Evolutionary conservation across 306 rosid species (phyloP).

Genomic region (Pterocarpus santalinus): DNA sequence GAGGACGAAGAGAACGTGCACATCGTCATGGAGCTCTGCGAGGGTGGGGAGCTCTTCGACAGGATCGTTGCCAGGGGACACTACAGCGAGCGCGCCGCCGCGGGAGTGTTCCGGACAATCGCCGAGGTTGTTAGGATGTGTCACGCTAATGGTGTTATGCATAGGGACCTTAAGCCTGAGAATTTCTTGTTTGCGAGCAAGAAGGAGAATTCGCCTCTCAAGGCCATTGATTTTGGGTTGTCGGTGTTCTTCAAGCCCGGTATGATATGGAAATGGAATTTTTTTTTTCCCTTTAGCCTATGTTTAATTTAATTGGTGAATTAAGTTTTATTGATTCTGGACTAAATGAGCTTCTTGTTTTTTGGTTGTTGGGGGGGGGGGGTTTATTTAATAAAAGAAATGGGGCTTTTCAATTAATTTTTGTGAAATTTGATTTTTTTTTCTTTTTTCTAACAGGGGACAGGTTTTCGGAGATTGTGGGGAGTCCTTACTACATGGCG

Average conservation of each 20-base stretch:
- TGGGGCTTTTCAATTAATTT: background rate
- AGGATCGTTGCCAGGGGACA: conserved; percentile 76
- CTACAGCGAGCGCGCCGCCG: conserved; percentile 80
- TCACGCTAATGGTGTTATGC: conserved; percentile 81
- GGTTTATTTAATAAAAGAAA: background rate
- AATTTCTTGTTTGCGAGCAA: conserved; percentile 76
- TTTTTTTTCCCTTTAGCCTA: background rate
- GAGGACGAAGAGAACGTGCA: conserved; percentile 83
- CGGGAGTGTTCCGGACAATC: conserved; percentile 61
- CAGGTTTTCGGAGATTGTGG: conserved; percentile 76
- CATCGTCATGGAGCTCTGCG: conserved; percentile 82
- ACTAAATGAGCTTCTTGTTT: background rate
- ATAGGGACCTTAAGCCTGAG: conserved; percentile 83
- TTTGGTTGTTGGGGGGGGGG: background rate
- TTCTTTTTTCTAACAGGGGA: conserved; percentile 54
- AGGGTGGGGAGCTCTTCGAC: conserved; percentile 79
- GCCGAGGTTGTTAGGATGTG: conserved; percentile 86
- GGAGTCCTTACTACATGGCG: conserved; percentile 90
- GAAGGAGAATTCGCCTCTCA: conserved; percentile 75
- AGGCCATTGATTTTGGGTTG: conserved; percentile 79
- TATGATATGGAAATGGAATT: conserved; percentile 6
- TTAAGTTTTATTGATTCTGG: background rate
- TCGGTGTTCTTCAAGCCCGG: conserved; percentile 82
- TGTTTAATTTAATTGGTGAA: background rate
- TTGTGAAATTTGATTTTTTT: background rate